Evolutionary conservation across 805 yeast genomes (phyloP).

Genomic region (Metschnikowia cubensis): DNA sequence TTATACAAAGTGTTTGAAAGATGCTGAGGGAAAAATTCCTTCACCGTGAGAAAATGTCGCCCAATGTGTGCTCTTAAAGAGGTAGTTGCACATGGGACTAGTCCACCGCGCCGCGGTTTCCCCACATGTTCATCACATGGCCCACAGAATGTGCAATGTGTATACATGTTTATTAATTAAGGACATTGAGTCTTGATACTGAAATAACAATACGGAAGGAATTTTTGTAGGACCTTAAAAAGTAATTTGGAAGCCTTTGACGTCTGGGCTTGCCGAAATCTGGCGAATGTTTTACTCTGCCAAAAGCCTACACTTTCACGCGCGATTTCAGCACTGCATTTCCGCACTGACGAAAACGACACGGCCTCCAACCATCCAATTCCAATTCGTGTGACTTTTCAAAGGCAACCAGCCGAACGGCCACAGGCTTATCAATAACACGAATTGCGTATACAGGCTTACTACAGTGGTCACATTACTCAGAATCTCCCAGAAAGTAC

Average conservation of each 20-base stretch:
- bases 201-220: too few species aligned
- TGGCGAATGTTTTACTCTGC: neutral
- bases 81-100: conserved; percentile 1
- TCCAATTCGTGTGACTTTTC: neutral
- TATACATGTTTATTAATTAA: neutral
- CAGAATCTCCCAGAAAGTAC: neutral
- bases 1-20: conserved; percentile 89
- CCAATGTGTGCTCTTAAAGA: neutral
- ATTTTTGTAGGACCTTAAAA: neutral
- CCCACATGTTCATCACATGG: conserved; percentile 2
- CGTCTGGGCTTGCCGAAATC: neutral
- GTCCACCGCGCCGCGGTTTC: neutral
- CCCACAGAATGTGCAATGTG: neutral
- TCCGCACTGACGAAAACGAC: conserved; percentile 2
- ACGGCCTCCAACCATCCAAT: neutral
- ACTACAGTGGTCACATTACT: neutral
- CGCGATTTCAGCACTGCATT: conserved; percentile 1
- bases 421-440: neutral
- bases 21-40: conserved; percentile 42
- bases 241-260: neutral
- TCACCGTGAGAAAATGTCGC: neutral
- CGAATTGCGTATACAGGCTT: neutral
- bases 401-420: neutral
- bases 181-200: neutral
- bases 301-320: conserved; percentile 3